phyloP scores from a whole-genome alignment of 495 filamentous ascomycete genomes.

The Halenospora varia region DNA sequence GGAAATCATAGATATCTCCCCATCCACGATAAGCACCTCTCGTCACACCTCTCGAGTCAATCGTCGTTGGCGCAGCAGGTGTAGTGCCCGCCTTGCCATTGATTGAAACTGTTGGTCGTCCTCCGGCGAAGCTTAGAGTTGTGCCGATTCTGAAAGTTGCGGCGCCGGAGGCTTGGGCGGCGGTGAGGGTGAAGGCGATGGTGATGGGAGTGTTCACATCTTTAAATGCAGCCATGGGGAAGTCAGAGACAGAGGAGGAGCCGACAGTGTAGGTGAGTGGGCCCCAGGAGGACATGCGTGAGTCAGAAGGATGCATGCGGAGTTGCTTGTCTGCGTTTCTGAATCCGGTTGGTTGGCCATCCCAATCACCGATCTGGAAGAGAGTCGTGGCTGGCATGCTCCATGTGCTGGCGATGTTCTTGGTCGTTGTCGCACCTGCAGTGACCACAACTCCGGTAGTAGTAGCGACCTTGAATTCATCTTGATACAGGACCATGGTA shows the following conservation, averaged over 20 bases:
- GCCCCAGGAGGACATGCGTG: conserved; percentile 55
- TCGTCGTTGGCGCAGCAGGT: conserved; percentile 55
- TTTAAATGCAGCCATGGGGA: conserved; percentile 67
- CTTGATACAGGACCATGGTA: conserved; percentile 64
- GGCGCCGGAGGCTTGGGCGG: conserved; percentile 41
- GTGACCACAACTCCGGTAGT: conserved; percentile 46
- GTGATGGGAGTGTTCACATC: conserved; percentile 56
- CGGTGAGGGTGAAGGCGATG: conserved; percentile 54
- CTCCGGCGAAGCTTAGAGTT: conserved; percentile 57
- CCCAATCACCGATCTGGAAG: conserved; percentile 61
- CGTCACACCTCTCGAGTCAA: conserved; percentile 61
- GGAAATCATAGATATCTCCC: conserved; percentile 58
- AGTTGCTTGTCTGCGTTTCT: conserved; percentile 61
- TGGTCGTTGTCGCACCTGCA: conserved; percentile 47
- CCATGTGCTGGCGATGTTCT: conserved; percentile 49
- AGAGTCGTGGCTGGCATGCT: conserved; percentile 44
- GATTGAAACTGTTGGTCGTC: conserved; percentile 42
- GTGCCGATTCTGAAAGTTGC: conserved; percentile 61
- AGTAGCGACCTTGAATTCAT: conserved; percentile 53
- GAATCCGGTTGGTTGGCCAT: conserved; percentile 62
- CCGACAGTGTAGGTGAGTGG: conserved; percentile 58
- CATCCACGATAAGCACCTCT: conserved; percentile 59
- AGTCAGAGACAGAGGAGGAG: conserved; percentile 40
- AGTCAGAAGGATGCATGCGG: conserved; percentile 63
- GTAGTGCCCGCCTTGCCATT: conserved; percentile 44